Percentiles rank a stretch among this genome's conserved stretches.
phyloP scores from a whole-genome alignment of 768 basidiomycete genomes.

The Russula olivacea region DNA sequence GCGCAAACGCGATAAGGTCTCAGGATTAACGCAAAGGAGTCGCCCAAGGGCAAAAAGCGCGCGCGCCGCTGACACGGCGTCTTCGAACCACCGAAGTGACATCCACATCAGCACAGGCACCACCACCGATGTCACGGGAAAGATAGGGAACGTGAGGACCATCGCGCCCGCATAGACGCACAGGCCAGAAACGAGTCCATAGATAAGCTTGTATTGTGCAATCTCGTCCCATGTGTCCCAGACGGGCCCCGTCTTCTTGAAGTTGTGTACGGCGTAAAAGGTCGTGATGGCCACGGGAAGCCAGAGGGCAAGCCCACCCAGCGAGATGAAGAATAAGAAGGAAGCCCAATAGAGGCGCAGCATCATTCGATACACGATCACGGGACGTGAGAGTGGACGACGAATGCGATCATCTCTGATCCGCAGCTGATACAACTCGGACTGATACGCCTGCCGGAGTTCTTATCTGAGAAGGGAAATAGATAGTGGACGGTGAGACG shows the following conservation, averaged over 20 bases:
- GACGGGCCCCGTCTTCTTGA: constrained; percentile 75
- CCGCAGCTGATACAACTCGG: constrained; percentile 56
- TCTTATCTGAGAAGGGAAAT: not conserved
- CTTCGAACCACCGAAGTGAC: constrained; percentile 82
- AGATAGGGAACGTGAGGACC: constrained; percentile 56
- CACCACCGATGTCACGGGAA: constrained; percentile 48
- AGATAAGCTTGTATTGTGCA: constrained; percentile 82
- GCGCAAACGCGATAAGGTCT: constrained; percentile 48
- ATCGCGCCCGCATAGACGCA: constrained; percentile 55
- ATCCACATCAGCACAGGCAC: constrained; percentile 86
- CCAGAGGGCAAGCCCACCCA: constrained; percentile 82
- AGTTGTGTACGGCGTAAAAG: constrained; percentile 62
- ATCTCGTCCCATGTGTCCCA: constrained; percentile 90
- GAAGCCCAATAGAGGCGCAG: constrained; percentile 61
- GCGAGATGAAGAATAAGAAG: constrained; percentile 55
- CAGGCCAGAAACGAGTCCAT: constrained; percentile 70
- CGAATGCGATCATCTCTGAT: constrained; percentile 86
- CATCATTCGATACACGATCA: constrained; percentile 56
- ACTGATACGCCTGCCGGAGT: constrained; percentile 60
- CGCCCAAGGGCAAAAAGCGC: constrained; percentile 60
- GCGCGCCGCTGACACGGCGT: constrained; percentile 71
- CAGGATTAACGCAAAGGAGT: constrained; percentile 56
- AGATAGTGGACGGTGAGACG: not conserved
- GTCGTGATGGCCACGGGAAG: constrained; percentile 69
- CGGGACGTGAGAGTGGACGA: constrained; percentile 48